Percentiles rank a stretch among this genome's conserved stretches.
phyloP scores from a whole-genome alignment of 306 rosid genomes.

The Vigna unguiculata region DNA sequence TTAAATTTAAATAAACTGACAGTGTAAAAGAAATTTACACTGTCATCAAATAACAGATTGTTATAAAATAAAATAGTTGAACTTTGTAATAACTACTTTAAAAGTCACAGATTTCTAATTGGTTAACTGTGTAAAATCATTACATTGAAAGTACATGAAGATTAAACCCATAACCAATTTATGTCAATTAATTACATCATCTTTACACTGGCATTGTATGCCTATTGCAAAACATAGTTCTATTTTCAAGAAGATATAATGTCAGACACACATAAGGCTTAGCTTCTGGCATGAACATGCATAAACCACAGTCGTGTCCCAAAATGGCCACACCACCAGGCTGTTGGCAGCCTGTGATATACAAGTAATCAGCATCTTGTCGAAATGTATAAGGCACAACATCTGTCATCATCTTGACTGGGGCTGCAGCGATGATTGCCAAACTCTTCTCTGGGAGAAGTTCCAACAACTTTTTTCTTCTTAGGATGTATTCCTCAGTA shows the following conservation, averaged over 20 bases:
- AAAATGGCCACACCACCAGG: slow-evolving; percentile 92
- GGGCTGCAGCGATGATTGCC: slow-evolving; percentile 93
- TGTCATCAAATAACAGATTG: not conserved
- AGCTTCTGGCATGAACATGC: slow-evolving; percentile 98
- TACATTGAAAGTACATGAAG: not conserved
- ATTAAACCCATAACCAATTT: not conserved
- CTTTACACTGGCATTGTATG: not conserved
- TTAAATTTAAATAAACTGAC: not conserved
- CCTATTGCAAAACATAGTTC: slow-evolving; percentile 36
- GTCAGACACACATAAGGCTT: slow-evolving; percentile 66
- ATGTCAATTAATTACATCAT: slow-evolving; percentile 7
- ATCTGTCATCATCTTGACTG: slow-evolving; percentile 95
- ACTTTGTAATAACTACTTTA: slow-evolving; percentile 7
- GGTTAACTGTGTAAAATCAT: not conserved
- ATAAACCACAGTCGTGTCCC: slow-evolving; percentile 82
- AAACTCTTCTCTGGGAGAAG: slow-evolving; percentile 85
- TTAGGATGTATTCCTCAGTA: slow-evolving; percentile 68
- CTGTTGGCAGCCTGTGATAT: slow-evolving; percentile 95
- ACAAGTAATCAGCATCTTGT: slow-evolving; percentile 86
- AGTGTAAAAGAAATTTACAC: not conserved
- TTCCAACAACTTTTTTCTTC: slow-evolving; percentile 84
- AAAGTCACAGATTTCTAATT: not conserved
- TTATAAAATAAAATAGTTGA: not conserved
- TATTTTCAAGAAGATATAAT: slow-evolving; percentile 34
- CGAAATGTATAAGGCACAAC: slow-evolving; percentile 94